Evolutionary conservation across 2,329 filamentous ascomycete genomes (phyloP), one percentile per base, ranked within the genome.

Genomic region (Penicillium sp.): DNA sequence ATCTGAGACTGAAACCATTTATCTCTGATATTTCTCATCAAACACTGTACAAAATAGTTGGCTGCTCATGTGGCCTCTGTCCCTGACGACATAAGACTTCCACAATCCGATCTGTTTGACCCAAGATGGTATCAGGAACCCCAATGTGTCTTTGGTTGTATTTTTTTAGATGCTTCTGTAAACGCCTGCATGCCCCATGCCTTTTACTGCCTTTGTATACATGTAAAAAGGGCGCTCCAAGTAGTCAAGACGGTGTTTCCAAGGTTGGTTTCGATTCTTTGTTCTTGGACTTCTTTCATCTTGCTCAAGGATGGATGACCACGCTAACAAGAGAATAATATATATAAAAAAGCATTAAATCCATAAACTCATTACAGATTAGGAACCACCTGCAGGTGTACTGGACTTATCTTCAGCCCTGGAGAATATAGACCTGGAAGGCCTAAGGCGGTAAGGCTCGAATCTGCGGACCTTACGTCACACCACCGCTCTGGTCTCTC

Each of bases 391-490:
- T 34, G 14, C 31, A 46, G 14, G 8, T n/a, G 44, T n/a, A 22
- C 5, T 45, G 29, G 9, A 34, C 4, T 24, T 11, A 46, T 34
- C 44, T 34, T 22, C n/a, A 34, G n/a, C n/a, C n/a, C n/a, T n/a
- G n/a, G n/a, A n/a, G 24, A 20, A 26, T 18, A 22, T 50, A 32
- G 20, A 34, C 2, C 24, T 43, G 2, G 18, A 29, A 39, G 24
- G 49, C 31, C 20, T 14, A 22, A 51, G 39, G 49, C 49, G 38
- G 49, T 45, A 44, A 51, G 38, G 29, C 38, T 22, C 20, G 6
- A 26, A 10, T 34, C 38, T 34, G 52, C 51, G 22, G 51, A 55
- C 38, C 42, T 37, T 55, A 55, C 52, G 52, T 55, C 52, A 55
- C 45, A 55, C 52, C 45, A 49, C 52, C 52, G 43, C 42, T 53